Evolutionary conservation across 805 yeast species (phyloP), one percentile per base, ranked within the genome.

Genomic region (Candida broadrunensis): DNA sequence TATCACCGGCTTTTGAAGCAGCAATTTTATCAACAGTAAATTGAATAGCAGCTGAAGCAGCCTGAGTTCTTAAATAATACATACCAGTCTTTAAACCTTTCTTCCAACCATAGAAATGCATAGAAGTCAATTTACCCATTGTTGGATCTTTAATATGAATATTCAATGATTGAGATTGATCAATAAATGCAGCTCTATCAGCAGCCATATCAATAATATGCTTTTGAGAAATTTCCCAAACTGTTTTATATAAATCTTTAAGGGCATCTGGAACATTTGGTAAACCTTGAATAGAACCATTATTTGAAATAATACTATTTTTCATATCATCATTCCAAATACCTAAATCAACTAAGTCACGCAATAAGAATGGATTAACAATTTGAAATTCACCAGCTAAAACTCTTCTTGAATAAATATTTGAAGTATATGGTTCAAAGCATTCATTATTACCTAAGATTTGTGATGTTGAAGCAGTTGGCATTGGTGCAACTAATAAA

Each of bases 61-160:
- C 97, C 75, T 88, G 95, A 9, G 98, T 91, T 68, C 98, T 83
- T 64, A 93, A 73, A 68, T 93, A 93, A 75, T 93, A 93, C 95
- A 93, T 91, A 58, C 99, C 99, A 4, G 99, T 93, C 77, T 93
- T 93, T 61, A 93, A 78, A 46, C 99, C 99, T 73, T 86, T 88
- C 73, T 87, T 86, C 99, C 99, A 93, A 36, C 97, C 98, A 61
- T 93, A 91, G 75, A 93, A 93, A 65, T 93, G 99, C 97, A 93
- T 93, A 49, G 93, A 81, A 5, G 98, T 93, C 60, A 93, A 77
- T 65, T 93, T 93, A 55, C 96, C 95, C 91, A 88, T 86, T 2
- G 98, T 89, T 45, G 97, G 97, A 46, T 82, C 83, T 60, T 78
- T 80, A 64, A 93, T 74, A 70, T 88, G 90, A 49, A 93, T 81